These are phyloP conservation scores for Trametes sanguinea DNA, from an alignment of 768 basidiomycete species.

Conservation along the genomic window DNA sequence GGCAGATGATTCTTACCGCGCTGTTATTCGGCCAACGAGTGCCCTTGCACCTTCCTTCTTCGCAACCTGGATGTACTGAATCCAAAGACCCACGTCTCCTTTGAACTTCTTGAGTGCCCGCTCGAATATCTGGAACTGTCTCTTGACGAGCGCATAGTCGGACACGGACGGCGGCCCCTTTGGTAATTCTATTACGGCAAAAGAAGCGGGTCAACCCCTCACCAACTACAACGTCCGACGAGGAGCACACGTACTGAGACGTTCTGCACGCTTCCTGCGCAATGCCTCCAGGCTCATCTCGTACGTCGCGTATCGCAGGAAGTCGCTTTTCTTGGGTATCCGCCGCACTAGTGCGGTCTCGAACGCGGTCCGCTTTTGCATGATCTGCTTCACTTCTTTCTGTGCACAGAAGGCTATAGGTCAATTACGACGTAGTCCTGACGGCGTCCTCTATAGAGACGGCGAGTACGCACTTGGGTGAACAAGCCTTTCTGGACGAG, in stretches of 20 bases:
- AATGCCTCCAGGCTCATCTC: slow-evolving; percentile 88
- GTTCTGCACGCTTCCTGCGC: slow-evolving; percentile 69
- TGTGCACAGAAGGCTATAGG: slow-evolving; percentile 32
- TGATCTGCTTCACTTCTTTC: slow-evolving; percentile 82
- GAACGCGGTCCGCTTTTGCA: slow-evolving; percentile 80
- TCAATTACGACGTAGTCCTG: slow-evolving; percentile 15
- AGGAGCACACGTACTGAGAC: slow-evolving; percentile 56
- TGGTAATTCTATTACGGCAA: slow-evolving; percentile 34
- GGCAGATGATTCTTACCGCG: slow-evolving; percentile 53
- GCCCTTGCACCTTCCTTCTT: slow-evolving; percentile 77
- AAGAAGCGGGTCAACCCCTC: background rate
- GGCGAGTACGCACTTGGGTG: slow-evolving; percentile 56
- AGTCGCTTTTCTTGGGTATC: slow-evolving; percentile 84
- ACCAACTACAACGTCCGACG: background rate
- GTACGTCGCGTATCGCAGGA: slow-evolving; percentile 87
- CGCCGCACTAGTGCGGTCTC: slow-evolving; percentile 84
- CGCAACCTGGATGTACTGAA: slow-evolving; percentile 85
- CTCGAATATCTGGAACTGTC: slow-evolving; percentile 90
- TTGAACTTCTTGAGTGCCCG: slow-evolving; percentile 89
- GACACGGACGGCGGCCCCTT: slow-evolving; percentile 64
- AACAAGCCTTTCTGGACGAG: slow-evolving; percentile 84
- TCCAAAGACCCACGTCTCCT: slow-evolving; percentile 83
- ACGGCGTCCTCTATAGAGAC: background rate
- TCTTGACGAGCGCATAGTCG: slow-evolving; percentile 79
- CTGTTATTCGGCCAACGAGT: slow-evolving; percentile 79